phyloP scores from a whole-genome alignment of 805 yeast genomes.

The Saturnispora mendoncae region DNA sequence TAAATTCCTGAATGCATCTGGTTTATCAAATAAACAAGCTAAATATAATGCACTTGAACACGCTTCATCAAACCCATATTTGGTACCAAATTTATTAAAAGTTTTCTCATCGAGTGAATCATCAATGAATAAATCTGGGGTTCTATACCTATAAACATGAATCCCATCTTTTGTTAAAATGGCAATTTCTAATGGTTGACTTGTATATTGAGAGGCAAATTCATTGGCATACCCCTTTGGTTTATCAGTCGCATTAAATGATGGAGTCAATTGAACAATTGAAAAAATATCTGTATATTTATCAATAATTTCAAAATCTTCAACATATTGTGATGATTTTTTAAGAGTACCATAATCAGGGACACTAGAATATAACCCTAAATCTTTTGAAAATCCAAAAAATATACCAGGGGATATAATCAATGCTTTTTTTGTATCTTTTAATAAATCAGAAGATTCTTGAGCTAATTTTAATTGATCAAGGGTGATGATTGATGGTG shows the following conservation, averaged over 20 bases:
- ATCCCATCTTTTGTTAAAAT: constrained; percentile 75
- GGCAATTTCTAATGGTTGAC: constrained; percentile 62
- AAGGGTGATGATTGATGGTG: constrained; percentile 23
- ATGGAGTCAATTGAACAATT: constrained; percentile 59
- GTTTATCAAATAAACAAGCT: constrained; percentile 63
- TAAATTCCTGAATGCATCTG: constrained; percentile 39
- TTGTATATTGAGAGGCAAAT: constrained; percentile 76
- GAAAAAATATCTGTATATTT: constrained; percentile 52
- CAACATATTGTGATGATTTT: constrained; percentile 60
- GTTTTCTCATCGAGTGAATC: constrained; percentile 53
- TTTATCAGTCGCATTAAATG: constrained; percentile 60
- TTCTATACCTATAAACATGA: constrained; percentile 64
- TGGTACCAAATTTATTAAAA: constrained; percentile 58
- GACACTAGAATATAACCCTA: constrained; percentile 57
- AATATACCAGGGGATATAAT: constrained; percentile 83
- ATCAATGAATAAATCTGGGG: constrained; percentile 72
- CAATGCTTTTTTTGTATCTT: constrained; percentile 47
- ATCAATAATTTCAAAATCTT: constrained; percentile 70
- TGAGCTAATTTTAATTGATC: constrained; percentile 42
- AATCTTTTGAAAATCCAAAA: constrained; percentile 49
- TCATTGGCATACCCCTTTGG: constrained; percentile 82
- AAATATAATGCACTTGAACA: constrained; percentile 82
- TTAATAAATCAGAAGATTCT: constrained; percentile 45
- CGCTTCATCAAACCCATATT: constrained; percentile 82
- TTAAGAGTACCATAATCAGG: constrained; percentile 82